phyloP scores from a whole-genome alignment of 176 grass and related monocot species.

The Aegilops sharonensis region DNA sequence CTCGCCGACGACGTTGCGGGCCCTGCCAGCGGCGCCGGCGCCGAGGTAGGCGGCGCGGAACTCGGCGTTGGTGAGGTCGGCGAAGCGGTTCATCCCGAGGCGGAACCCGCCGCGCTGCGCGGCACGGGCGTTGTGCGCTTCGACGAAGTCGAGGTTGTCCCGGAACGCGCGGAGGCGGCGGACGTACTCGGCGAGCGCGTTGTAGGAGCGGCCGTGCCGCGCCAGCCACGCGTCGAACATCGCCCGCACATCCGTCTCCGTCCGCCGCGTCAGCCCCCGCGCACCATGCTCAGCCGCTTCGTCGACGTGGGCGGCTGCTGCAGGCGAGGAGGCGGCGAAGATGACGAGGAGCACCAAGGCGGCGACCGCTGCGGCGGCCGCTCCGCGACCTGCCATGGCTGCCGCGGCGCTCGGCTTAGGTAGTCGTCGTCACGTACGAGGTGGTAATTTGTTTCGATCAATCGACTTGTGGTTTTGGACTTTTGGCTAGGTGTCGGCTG shows the following conservation, averaged over 20 bases:
- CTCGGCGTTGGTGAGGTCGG: conserved; percentile 78
- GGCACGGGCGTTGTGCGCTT: conserved; percentile 38
- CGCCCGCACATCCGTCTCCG: conserved; percentile 23
- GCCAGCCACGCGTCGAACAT: conserved; percentile 44
- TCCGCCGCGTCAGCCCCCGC: background rate
- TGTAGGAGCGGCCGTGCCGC: conserved; percentile 23
- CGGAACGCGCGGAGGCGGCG: conserved; percentile 34
- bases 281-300: background rate
- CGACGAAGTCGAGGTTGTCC: conserved; percentile 51
- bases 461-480: too few relatives aligned
- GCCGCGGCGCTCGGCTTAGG: background rate
- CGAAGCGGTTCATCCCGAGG: conserved; percentile 75
- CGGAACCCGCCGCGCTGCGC: conserved; percentile 21
- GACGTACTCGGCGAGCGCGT: conserved; percentile 43
- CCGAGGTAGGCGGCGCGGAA: conserved; percentile 56
- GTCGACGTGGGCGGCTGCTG: background rate
- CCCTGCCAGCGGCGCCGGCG: background rate
- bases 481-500: too few relatives aligned
- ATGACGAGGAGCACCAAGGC: background rate
- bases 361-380: background rate
- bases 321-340: background rate
- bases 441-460: too few relatives aligned
- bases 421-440: too few relatives aligned
- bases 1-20: background rate
- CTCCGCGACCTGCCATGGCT: background rate